phyloP scores from a whole-genome alignment of 495 filamentous ascomycete species.

The Aspergillus egyptiacus region DNA sequence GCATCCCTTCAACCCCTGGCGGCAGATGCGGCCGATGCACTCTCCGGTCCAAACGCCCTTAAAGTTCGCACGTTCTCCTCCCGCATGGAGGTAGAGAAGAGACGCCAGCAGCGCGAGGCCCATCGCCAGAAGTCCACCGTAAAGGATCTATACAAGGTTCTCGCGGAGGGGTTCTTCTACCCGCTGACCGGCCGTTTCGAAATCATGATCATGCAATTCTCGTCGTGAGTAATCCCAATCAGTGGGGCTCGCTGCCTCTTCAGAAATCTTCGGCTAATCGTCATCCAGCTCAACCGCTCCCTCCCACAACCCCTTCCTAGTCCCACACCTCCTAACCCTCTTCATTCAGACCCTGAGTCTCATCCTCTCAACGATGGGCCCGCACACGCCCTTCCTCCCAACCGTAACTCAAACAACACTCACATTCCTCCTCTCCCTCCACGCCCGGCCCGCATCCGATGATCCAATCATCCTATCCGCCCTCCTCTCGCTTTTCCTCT shows the following conservation, averaged over 20 bases:
- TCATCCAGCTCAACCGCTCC: slow-evolving; percentile 27
- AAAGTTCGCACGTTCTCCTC: slow-evolving; percentile 78
- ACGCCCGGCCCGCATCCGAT: slow-evolving; percentile 37
- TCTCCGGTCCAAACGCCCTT: slow-evolving; percentile 72
- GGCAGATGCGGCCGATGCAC: slow-evolving; percentile 55
- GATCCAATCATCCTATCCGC: slow-evolving; percentile 64
- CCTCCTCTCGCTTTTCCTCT: slow-evolving; percentile 70
- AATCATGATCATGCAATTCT: slow-evolving; percentile 40
- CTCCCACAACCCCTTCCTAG: slow-evolving; percentile 37
- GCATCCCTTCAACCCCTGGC: slow-evolving; percentile 76
- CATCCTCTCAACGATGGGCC: slow-evolving; percentile 44
- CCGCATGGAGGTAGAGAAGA: slow-evolving; percentile 62
- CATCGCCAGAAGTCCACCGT: slow-evolving; percentile 49
- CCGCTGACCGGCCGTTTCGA: slow-evolving; percentile 52
- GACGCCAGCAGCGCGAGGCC: slow-evolving; percentile 45
- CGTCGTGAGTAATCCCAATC: slow-evolving; percentile 38
- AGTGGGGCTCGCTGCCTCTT: too few relatives aligned
- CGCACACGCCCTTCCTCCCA: slow-evolving; percentile 40
- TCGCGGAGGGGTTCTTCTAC: slow-evolving; percentile 77
- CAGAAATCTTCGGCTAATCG: slow-evolving; percentile 5
- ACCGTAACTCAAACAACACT: slow-evolving; percentile 42
- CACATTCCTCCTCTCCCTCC: slow-evolving; percentile 41
- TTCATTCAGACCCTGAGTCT: slow-evolving; percentile 48
- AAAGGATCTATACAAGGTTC: slow-evolving; percentile 69
- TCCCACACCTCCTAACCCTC: slow-evolving; percentile 44